Base-by-base conservation (phyloP, 305 asterid genomes). In the Stenogyne calaminthoides region DNA sequence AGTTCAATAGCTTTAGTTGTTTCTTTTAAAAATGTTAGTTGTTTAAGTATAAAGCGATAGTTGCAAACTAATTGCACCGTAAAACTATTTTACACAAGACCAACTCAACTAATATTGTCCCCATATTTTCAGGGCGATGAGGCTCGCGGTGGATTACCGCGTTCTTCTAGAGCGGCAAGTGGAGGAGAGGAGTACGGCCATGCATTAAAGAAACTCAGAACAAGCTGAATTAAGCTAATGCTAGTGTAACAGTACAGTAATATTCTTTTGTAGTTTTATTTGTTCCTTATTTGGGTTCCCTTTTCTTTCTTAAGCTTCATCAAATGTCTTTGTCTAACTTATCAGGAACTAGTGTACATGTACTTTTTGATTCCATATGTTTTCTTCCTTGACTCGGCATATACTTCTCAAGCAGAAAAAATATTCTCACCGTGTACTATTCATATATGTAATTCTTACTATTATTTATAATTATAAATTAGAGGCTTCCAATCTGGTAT, bases 181-280 rank as follows among this genome's bases (percentile, higher is more conserved):
- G 80, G 84, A 2, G 84, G 84, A 60, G 88, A 88, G 64, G 95
- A 80, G 72, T 79, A 80, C 10, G 87, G 84, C 3, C 89, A 79
- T 68, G 87, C 85, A 70, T 54, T 75, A 64, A 93, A 91, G 88
- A 91, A 88, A 69, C 79, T 76, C 14, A 77, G 81, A 67, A 80
- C 85, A 56, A 84, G 85, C 84, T 81, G 85, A 83, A 69, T 67
- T 64, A 49, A 44, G 60, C 32, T 63, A 61, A 47, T 49, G 68
- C 72, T 80, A 78, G 71, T 78, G 74, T 70, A 72, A 81, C 80
- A 69, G 66, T 64, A 72, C 58, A 76, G 69, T 78, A 73, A 29
- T 77, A 80, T 83, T 85, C 81, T 77, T 85, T 85, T 72, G 81
- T 79, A 78, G 80, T 74, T 70, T 73, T 59, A 79, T 83, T 83